Evolutionary conservation across 2,329 filamentous ascomycete genomes (phyloP).

Genomic region (Penicillium olsonii): DNA sequence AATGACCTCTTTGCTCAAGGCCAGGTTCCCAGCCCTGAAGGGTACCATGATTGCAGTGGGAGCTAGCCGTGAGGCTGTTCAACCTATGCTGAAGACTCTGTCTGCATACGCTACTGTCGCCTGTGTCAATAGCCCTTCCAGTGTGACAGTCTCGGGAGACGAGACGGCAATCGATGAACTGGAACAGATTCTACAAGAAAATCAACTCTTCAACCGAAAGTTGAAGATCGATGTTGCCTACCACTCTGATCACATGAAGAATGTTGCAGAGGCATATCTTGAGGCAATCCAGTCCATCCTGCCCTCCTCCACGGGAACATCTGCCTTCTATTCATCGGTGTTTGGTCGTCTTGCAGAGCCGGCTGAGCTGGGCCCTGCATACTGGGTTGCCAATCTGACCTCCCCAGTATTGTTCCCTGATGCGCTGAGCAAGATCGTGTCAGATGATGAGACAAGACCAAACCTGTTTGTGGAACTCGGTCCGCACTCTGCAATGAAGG

Average conservation of each 20-base stretch:
- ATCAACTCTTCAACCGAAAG: conserved; percentile 27
- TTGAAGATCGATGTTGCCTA: conserved; percentile 34
- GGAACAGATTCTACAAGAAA: conserved; percentile 13
- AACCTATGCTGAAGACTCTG: conserved; percentile 17
- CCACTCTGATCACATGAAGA: conserved; percentile 26
- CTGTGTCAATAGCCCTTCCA: conserved; percentile 25
- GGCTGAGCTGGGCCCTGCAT: conserved; percentile 23
- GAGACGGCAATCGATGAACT: conserved; percentile 19
- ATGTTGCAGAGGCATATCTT: conserved; percentile 21
- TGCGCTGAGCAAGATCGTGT: conserved; percentile 21
- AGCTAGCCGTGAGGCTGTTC: conserved; percentile 16
- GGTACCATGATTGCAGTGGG: conserved; percentile 35
- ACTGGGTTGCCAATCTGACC: conserved; percentile 30
- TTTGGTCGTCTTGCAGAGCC: conserved; percentile 15
- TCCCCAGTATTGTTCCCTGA: conserved; percentile 26
- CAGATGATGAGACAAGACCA: conserved; percentile 16
- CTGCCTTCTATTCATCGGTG: conserved; percentile 25
- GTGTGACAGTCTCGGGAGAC: conserved; percentile 25
- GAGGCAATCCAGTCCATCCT: conserved; percentile 18
- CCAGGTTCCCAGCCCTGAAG: conserved; percentile 21
- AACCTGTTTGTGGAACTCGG: conserved; percentile 35
- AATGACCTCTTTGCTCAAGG: conserved; percentile 20
- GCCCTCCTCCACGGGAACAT: conserved; percentile 11
- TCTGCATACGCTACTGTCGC: conserved; percentile 21
- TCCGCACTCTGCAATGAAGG: conserved; percentile 38